Conservation (phyloP, 106 monocot species). For the Dendrobium officinale region DNA sequence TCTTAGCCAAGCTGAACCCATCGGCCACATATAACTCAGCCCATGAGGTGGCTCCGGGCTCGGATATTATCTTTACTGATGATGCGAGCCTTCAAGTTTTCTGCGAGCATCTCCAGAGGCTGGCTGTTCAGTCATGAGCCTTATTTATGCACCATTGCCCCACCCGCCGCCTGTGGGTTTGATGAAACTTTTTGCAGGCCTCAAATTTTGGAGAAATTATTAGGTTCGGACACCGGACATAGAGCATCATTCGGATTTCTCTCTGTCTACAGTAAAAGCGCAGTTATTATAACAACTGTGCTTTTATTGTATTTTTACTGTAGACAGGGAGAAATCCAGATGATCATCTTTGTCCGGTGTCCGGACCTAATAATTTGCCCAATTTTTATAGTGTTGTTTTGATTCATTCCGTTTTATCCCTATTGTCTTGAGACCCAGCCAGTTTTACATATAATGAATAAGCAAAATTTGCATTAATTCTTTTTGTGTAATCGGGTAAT, state of each 20-base stretch:
- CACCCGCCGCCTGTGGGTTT: not conserved
- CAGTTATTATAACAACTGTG: too few relatives aligned
- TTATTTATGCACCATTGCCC: not conserved
- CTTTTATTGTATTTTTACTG: too few relatives aligned
- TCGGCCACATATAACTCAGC: slow-evolving; percentile 93
- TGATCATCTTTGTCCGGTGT: too few relatives aligned
- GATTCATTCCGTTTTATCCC: not conserved
- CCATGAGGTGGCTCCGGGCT: slow-evolving; percentile 69
- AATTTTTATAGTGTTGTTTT: not conserved
- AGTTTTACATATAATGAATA: not conserved
- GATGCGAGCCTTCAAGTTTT: slow-evolving; percentile 99
- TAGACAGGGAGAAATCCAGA: too few relatives aligned
- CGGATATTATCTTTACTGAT: slow-evolving; percentile 93
- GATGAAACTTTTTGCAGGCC: not conserved
- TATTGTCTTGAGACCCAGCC: not conserved
- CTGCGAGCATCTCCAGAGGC: slow-evolving; percentile 89
- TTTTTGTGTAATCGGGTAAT: not conserved
- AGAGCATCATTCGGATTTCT: too few relatives aligned
- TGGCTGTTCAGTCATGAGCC: slow-evolving; percentile 83
- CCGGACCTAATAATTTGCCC: too few relatives aligned
- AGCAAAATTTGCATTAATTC: not conserved
- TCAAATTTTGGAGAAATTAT: too few relatives aligned
- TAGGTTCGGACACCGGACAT: too few relatives aligned
- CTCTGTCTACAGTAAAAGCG: too few relatives aligned
- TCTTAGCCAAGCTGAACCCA: slow-evolving; percentile 92